These are phyloP conservation scores for Trichothecium roseum DNA, from an alignment of 2,329 filamentous ascomycete genomes.

Conservation along the genomic window DNA sequence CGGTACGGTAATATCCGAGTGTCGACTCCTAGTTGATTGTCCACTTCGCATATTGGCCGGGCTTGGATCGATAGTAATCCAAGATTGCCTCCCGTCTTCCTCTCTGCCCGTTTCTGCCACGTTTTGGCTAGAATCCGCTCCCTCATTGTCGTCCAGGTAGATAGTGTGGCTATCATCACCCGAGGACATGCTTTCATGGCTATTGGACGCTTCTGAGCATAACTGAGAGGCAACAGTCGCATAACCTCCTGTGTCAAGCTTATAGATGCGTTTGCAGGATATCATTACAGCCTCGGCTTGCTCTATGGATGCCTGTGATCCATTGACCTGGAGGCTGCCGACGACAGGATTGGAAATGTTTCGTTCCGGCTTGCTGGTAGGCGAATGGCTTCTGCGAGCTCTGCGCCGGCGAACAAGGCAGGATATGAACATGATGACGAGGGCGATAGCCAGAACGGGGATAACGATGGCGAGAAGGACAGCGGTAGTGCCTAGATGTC, in stretches of 20 bases:
- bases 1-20: slow-evolving; percentile 15
- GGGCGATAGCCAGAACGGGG: slow-evolving; percentile 25
- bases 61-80: slow-evolving; percentile 21
- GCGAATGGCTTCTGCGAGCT: slow-evolving; percentile 15
- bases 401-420: slow-evolving; percentile 22
- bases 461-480: slow-evolving; percentile 34
- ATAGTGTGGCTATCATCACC: slow-evolving; percentile 12
- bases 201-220: slow-evolving; percentile 16
- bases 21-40: slow-evolving; percentile 12
- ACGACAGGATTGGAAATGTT: slow-evolving; percentile 22
- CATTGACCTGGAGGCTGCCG: slow-evolving; percentile 16
- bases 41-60: slow-evolving; percentile 14
- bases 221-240: slow-evolving; percentile 14
- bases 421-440: slow-evolving; percentile 20
- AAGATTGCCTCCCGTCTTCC: slow-evolving; percentile 19
- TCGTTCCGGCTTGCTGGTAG: slow-evolving; percentile 14
- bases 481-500: slow-evolving; percentile 17
- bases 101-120: slow-evolving; percentile 11
- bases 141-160: slow-evolving; percentile 14
- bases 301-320: slow-evolving; percentile 11
- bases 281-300: too few species aligned
- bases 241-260: slow-evolving; percentile 8
- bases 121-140: slow-evolving; percentile 10
- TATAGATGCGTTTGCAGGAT: too few species aligned
- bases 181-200: slow-evolving; percentile 11